Percentiles rank a stretch among this genome's conserved stretches.
These are phyloP conservation scores for Tylopilus orsonianus DNA, from an alignment of 1,284 basidiomycete species.

Conservation along the genomic window DNA sequence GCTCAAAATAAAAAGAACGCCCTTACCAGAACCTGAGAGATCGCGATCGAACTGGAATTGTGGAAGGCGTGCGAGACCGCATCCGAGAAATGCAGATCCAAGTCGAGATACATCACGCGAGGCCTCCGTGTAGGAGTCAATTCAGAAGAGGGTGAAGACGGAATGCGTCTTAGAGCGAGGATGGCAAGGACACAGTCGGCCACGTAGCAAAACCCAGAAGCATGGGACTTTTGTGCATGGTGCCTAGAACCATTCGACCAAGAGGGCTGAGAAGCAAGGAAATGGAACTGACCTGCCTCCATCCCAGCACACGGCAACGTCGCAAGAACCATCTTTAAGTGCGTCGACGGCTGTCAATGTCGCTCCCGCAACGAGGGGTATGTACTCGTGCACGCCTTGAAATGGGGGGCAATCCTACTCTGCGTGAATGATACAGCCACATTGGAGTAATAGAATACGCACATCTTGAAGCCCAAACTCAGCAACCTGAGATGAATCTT, in stretches of 20 bases:
- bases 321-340: constrained; percentile 52
- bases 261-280: background rate
- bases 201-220: constrained; percentile 92
- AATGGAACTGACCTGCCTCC: constrained; percentile 61
- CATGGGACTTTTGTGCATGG: constrained; percentile 71
- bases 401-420: constrained; percentile 83
- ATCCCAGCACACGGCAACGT: constrained; percentile 81
- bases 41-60: constrained; percentile 33
- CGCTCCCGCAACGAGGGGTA: constrained; percentile 72
- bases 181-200: constrained; percentile 87
- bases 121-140: constrained; percentile 41
- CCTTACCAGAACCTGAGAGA: constrained; percentile 59
- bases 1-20: too few species aligned
- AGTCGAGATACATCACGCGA: constrained; percentile 85
- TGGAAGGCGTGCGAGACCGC: constrained; percentile 81
- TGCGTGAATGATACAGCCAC: constrained; percentile 2
- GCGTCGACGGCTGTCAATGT: constrained; percentile 70
- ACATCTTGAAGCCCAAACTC: constrained; percentile 73
- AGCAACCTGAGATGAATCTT: constrained; percentile 15
- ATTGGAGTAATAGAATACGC: constrained; percentile 17
- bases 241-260: constrained; percentile 46
- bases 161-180: constrained; percentile 51
- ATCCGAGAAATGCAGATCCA: constrained; percentile 92
- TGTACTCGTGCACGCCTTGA: constrained; percentile 65
- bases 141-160: constrained; percentile 7